Base-by-base conservation (phyloP, 2,329 filamentous ascomycete species). In the Colletotrichum sp. region DNA sequence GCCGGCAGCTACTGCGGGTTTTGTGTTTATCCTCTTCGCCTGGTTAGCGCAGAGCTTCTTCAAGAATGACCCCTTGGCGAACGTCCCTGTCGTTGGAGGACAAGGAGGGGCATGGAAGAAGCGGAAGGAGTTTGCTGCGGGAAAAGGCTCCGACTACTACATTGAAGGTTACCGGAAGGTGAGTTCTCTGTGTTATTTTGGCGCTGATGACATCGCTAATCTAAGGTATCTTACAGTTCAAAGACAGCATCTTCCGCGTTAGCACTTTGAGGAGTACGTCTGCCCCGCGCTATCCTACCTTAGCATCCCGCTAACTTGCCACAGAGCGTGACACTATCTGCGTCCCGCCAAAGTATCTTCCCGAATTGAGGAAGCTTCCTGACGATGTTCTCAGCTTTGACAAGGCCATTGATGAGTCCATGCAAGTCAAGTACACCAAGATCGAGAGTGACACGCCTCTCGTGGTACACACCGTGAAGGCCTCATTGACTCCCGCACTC, bases 351-450 rank as follows among this genome's bases (percentile, higher is more conserved):
- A 80, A 79, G 52, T 83, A 80, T 61, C 79, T 85, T 3, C 67
- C 69, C 28, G 82, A 84, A 65, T 77, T 84, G 25, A 79, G 79
- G 74, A 83, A 79, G 32, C 78, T 83, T 12, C 81, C 82, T 0
- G 82, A 84, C 62, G 73, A 81, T 64, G 78, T 82, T 12, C 71
- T 84, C 48, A 83, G 80, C 78, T 79, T 83, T 66, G 66, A 79
- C 62, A 75, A 36, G 18, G 82, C 82, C 16, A 58, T 82, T 32
- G 69, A 77, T 3, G 80, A 83, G 80, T 71, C 68, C 4, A 81
- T 85, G 80, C 80, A 83, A 30, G 55, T 78, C 30, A 82, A 83
- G 70, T 85, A 85, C 78, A 85, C 82, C 39, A 78, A 79, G 48
- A 66, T 86, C n/a, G 32, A 77, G 2, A 72, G 75, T 10, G 78